Percentiles rank a stretch among this genome's conserved stretches.
These are phyloP conservation scores for Fonsecaea monophora DNA, from an alignment of 2,329 filamentous ascomycete species.

Conservation along the genomic window DNA sequence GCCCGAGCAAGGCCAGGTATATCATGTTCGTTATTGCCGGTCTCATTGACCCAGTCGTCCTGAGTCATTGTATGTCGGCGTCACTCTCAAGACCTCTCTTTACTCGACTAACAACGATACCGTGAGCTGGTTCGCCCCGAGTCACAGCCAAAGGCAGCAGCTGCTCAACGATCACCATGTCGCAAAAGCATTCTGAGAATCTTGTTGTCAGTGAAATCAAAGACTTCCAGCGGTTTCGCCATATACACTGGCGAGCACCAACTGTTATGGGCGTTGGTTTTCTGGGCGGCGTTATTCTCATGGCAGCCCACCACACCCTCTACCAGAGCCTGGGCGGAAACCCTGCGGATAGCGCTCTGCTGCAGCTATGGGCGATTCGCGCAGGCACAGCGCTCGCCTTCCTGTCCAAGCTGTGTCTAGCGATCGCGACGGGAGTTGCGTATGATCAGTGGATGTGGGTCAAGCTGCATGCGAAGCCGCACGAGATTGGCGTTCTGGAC, in stretches of 20 bases:
- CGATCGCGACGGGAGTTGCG: slow-evolving; percentile 24
- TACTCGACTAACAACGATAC: neutral
- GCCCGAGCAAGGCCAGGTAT: neutral
- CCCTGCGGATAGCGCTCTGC: slow-evolving; percentile 15
- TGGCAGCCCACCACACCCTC: slow-evolving; percentile 25
- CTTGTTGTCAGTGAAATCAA: slow-evolving; percentile 17
- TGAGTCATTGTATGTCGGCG: neutral
- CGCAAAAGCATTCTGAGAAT: slow-evolving; percentile 6
- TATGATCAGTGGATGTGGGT: slow-evolving; percentile 32
- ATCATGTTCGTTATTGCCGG: neutral
- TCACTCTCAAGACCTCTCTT: neutral
- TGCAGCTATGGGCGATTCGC: slow-evolving; percentile 29
- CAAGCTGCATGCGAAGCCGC: slow-evolving; percentile 21
- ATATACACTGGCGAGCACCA: slow-evolving; percentile 29
- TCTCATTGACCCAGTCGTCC: neutral
- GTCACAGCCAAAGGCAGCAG: neutral
- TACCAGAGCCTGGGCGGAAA: slow-evolving; percentile 22
- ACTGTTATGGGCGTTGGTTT: slow-evolving; percentile 23
- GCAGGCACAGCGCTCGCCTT: slow-evolving; percentile 29
- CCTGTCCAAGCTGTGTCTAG: slow-evolving; percentile 21
- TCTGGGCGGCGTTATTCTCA: slow-evolving; percentile 14
- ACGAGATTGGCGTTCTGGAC: slow-evolving; percentile 24
- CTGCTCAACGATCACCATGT: neutral
- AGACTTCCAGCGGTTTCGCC: slow-evolving; percentile 14
- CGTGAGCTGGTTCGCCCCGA: neutral